A percentile compares a stretch with the other conserved stretches of the same genome.
Evolutionary conservation across 169 alveolate species (phyloP).

Genomic region (Toxoplasma gondii): DNA sequence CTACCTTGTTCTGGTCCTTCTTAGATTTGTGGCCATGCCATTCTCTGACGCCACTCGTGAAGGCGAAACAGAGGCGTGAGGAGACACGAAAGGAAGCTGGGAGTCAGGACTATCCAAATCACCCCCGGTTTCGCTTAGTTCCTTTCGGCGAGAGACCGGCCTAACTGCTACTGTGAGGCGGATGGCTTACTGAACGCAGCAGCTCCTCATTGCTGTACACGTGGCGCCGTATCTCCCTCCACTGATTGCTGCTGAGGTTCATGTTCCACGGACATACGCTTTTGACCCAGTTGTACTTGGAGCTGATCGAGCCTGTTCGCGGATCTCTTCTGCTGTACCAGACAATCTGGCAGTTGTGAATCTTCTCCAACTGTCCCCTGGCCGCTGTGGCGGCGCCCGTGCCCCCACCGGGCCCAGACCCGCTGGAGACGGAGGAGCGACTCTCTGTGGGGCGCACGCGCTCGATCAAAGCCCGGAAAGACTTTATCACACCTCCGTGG

Average conservation of each 20-base stretch:
- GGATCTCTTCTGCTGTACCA: conserved; percentile 77
- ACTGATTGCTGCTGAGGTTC: conserved; percentile 65
- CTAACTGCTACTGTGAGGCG: no score
- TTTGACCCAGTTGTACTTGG: conserved; percentile 73
- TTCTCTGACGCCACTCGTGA: no score
- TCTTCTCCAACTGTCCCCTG: conserved; percentile 57
- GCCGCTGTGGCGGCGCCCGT: neutral
- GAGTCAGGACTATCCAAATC: no score
- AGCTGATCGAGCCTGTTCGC: conserved; percentile 67
- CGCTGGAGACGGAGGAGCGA: neutral
- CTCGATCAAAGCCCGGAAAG: conserved; percentile 75
- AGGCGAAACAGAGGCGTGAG: no score
- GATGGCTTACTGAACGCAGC: conserved; percentile 64
- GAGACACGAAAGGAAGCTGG: no score
- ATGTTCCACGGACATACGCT: conserved; percentile 77
- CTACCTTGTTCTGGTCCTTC: no score
- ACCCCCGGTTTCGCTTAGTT: no score
- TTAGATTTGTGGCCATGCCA: no score
- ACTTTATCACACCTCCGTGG: conserved; percentile 79
- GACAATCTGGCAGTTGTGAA: conserved; percentile 74
- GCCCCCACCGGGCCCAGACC: neutral
- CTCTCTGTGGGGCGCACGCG: conserved; percentile 48
- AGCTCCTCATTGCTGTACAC: conserved; percentile 73
- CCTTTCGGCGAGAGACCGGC: no score
- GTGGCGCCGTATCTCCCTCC: conserved; percentile 71